These are phyloP conservation scores for Moelleriella libera DNA, from an alignment of 2,329 filamentous ascomycete species.

Conservation along the genomic window DNA sequence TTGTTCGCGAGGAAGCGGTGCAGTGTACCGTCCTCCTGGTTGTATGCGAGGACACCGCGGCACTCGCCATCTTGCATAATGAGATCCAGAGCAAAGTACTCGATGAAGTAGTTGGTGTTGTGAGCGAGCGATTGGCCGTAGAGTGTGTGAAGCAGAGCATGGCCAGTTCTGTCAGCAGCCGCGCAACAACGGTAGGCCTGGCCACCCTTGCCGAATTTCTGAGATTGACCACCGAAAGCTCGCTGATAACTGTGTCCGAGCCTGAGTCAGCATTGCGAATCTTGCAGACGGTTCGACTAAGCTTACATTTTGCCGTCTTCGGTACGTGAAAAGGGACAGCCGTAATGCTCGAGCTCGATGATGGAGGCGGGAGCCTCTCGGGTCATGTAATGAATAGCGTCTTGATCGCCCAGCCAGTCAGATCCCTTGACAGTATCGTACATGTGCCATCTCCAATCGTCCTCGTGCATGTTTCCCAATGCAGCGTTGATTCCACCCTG, in stretches of 20 bases:
- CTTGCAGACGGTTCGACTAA: not conserved
- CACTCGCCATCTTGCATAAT: slow-evolving; percentile 97
- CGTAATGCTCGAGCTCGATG: slow-evolving; percentile 93
- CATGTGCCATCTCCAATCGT: slow-evolving; percentile 99
- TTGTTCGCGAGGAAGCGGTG: slow-evolving; percentile 95
- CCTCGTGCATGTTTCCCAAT: slow-evolving; percentile 91
- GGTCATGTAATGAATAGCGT: slow-evolving; percentile 98
- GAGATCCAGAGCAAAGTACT: slow-evolving; percentile 93
- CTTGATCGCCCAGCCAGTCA: slow-evolving; percentile 94
- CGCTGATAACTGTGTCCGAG: slow-evolving; percentile 62
- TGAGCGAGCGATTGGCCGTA: slow-evolving; percentile 94
- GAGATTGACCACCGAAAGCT: slow-evolving; percentile 94
- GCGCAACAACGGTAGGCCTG: slow-evolving; percentile 97
- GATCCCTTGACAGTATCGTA: slow-evolving; percentile 97
- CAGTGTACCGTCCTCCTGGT: slow-evolving; percentile 95
- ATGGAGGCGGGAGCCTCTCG: slow-evolving; percentile 83
- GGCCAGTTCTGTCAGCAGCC: slow-evolving; percentile 90
- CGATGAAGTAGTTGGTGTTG: slow-evolving; percentile 99
- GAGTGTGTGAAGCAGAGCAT: slow-evolving; percentile 94
- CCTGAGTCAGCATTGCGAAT: not conserved
- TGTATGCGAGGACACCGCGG: slow-evolving; percentile 93
- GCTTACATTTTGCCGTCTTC: slow-evolving; percentile 86
- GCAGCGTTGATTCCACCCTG: slow-evolving; percentile 81
- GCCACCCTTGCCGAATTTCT: slow-evolving; percentile 89
- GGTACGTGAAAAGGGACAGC: slow-evolving; percentile 91